A percentile compares a stretch with the other conserved stretches of the same genome.
Conservation (phyloP, 1,139 yeast species). For the Candida neerlandica region DNA sequence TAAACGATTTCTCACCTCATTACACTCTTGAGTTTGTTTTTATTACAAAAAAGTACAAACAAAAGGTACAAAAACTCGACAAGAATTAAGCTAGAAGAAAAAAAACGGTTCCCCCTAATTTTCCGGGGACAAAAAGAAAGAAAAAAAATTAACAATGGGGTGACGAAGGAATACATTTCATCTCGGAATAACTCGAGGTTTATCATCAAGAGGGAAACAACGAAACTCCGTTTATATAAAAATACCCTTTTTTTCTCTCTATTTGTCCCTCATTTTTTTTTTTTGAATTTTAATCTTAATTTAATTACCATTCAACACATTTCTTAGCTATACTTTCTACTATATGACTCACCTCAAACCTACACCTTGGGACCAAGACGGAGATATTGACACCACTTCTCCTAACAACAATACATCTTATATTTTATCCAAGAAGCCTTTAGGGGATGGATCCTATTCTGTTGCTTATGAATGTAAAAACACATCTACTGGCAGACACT, state of each 20-base stretch:
- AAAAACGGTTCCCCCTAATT: background rate
- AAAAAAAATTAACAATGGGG: background rate
- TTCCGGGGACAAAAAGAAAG: background rate
- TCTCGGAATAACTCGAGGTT: background rate
- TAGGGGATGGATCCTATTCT: slow-evolving; percentile 45
- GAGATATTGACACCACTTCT: slow-evolving; percentile 15
- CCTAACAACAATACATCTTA: slow-evolving; percentile 45
- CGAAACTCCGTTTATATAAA: background rate
- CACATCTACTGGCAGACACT: slow-evolving; percentile 32
- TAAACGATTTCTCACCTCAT: too few species aligned
- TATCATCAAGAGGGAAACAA: background rate
- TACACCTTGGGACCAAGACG: slow-evolving; percentile 8
- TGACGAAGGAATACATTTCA: slow-evolving; percentile 1
- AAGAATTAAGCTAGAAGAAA: background rate
- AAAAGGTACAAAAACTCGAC: too few species aligned
- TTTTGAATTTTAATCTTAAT: background rate
- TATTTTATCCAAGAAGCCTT: slow-evolving; percentile 28
- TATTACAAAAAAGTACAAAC: too few species aligned
- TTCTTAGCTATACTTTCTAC: background rate
- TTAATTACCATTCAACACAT: background rate
- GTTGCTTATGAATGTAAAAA: slow-evolving; percentile 43
- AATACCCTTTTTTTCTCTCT: background rate
- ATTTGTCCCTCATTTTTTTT: too few species aligned
- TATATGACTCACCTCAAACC: slow-evolving; percentile 1
- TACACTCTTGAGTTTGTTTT: too few species aligned